Evolutionary conservation across 768 basidiomycete genomes (phyloP), one percentile per base, ranked within the genome.

Genomic region (Tremella yokohamensis): DNA sequence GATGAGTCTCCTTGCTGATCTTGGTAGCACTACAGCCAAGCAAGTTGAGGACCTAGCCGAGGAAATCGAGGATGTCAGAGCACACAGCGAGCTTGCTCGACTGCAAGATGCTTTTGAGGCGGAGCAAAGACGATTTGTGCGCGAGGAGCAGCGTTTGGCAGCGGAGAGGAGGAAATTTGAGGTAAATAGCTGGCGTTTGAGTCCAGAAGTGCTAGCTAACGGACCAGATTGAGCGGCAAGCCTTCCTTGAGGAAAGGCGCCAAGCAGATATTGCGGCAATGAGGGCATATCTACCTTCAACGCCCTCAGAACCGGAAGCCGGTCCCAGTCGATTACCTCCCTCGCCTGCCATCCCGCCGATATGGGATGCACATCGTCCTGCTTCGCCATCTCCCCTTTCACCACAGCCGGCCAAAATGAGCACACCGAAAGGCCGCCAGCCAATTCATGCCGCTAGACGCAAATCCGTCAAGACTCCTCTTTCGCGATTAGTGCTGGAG

Each of bases 401-500:
- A 4, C 66, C 58, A 9, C 42, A 37, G 22, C 49, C 40, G 16
- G 29, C 37, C 12, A 62, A 60, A 19, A 44, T 40, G 1, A 40
- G 58, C 3, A 64, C 66, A 22, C 66, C 71, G 2, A 64, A 66
- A 40, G 51, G 53, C 18, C 63, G 66, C 20, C 42, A 45, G 8
- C 42, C n/a, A n/a, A 44, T 52, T 29, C 44, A 34, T 25, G n/a
- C 45, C 2, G 66, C 58, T 2, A 49, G 58, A 8, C 40, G 54
- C 9, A 62, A 63, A 49, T 47, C 52, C 2, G 42, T 49, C 2
- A 70, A 69, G 50, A 73, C 72, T 1, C 72, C 72, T 8, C 51
- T 73, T 22, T 58, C 62, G 9, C 54, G 72, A 19, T 47, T 73
- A 11, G 72, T 73, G 11, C 54, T 73, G 19, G 72, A 70, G 40